Evolutionary conservation across 2,329 filamentous ascomycete species (phyloP).

Genomic region (Colletotrichum tropicicola): DNA sequence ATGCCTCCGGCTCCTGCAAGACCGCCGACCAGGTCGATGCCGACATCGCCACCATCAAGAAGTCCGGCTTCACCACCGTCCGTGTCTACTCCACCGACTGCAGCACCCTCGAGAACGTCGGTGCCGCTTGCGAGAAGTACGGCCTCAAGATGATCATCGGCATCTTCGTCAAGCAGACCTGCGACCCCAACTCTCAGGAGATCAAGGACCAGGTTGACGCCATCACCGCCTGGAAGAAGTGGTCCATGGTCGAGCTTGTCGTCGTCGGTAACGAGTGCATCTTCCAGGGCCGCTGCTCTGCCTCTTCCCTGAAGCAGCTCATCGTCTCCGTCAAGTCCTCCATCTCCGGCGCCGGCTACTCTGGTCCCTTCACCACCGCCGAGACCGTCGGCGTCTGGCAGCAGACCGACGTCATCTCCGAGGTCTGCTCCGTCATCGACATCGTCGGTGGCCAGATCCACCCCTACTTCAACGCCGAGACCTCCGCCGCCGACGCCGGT

Average conservation of each 20-base stretch:
- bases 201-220: constrained; percentile 78
- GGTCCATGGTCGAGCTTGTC: constrained; percentile 79
- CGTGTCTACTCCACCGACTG: constrained; percentile 96
- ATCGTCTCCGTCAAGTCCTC: constrained; percentile 72
- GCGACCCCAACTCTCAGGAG: constrained; percentile 64
- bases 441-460: constrained; percentile 88
- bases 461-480: constrained; percentile 87
- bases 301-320: constrained; percentile 73
- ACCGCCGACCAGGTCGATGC: constrained; percentile 59
- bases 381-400: constrained; percentile 86
- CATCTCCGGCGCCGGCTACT: constrained; percentile 74
- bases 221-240: constrained; percentile 76
- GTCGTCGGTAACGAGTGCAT: constrained; percentile 93
- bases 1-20: constrained; percentile 71
- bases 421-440: constrained; percentile 79
- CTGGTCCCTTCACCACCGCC: constrained; percentile 80
- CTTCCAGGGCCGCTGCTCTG: constrained; percentile 75
- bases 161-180: constrained; percentile 80
- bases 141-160: constrained; percentile 86
- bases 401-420: constrained; percentile 61
- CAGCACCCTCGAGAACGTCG: constrained; percentile 79
- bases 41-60: constrained; percentile 71
- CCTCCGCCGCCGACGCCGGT: constrained; percentile 73
- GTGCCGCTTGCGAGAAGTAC: constrained; percentile 70
- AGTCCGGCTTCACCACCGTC: constrained; percentile 73